These are phyloP conservation scores for Poa pratensis DNA, from an alignment of 176 grass and related monocot genomes.

Conservation along the genomic window DNA sequence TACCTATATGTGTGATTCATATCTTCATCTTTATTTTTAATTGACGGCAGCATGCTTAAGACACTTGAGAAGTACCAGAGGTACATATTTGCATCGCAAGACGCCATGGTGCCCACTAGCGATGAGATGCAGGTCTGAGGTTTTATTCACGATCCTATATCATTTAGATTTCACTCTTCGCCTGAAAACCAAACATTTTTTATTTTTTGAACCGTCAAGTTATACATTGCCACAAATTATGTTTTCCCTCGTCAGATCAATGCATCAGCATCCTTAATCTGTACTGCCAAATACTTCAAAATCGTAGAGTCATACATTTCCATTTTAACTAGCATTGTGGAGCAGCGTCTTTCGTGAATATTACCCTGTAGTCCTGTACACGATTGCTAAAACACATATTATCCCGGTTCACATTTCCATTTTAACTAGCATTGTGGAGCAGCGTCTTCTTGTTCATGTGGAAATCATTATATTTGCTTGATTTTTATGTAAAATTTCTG, in stretches of 20 bases:
- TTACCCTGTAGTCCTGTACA: too few relatives aligned
- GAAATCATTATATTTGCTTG: too few relatives aligned
- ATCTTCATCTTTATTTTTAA: constrained; percentile 19
- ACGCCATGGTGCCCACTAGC: constrained; percentile 40
- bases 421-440: neutral
- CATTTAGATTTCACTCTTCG: neutral
- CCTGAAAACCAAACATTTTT: neutral
- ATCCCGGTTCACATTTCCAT: neutral
- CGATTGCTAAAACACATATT: neutral
- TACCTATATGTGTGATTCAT: neutral
- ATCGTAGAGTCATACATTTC: neutral
- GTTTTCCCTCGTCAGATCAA: neutral
- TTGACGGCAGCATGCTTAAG: constrained; percentile 63
- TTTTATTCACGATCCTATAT: constrained; percentile 12
- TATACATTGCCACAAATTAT: neutral
- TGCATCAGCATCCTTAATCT: neutral
- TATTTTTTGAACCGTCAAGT: neutral
- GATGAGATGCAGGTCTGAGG: constrained; percentile 63
- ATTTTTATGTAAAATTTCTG: neutral
- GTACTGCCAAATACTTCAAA: too few relatives aligned
- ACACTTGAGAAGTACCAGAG: constrained; percentile 80
- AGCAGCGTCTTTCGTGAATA: neutral
- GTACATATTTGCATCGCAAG: constrained; percentile 58
- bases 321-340: neutral
- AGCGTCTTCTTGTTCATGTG: neutral